phyloP scores from a whole-genome alignment of 768 basidiomycete species.

The Lentinula edodes region DNA sequence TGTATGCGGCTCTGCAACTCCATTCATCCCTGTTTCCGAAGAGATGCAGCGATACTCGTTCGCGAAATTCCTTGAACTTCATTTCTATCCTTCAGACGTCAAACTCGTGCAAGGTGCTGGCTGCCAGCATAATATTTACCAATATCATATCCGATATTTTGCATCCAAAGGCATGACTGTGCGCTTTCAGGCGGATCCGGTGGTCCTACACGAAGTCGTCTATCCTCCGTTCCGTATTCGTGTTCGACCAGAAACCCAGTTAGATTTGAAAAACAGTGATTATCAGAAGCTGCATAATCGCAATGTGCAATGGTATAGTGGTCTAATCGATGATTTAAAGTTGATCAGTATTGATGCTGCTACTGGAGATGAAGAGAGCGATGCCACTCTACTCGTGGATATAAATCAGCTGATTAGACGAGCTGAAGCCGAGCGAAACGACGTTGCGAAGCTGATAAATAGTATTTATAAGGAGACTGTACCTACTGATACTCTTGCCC shows the following conservation, averaged over 20 bases:
- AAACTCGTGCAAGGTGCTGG: slow-evolving; percentile 81
- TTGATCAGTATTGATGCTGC: slow-evolving; percentile 73
- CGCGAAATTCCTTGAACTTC: slow-evolving; percentile 91
- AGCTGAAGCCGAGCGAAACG: slow-evolving; percentile 70
- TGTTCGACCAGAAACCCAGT: slow-evolving; percentile 80
- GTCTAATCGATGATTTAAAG: slow-evolving; percentile 69
- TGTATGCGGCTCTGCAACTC: slow-evolving; percentile 71
- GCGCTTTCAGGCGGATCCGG: slow-evolving; percentile 80
- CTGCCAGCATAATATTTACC: slow-evolving; percentile 92
- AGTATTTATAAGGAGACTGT: slow-evolving; percentile 74
- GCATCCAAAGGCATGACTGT: slow-evolving; percentile 79
- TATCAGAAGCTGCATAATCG: slow-evolving; percentile 71
- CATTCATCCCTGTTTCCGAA: slow-evolving; percentile 83
- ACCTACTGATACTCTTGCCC: slow-evolving; percentile 79
- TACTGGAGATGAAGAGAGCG: slow-evolving; percentile 71
- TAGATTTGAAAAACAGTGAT: slow-evolving; percentile 89
- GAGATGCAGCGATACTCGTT: slow-evolving; percentile 95
- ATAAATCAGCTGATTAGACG: slow-evolving; percentile 63
- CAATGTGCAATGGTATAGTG: slow-evolving; percentile 71
- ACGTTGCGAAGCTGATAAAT: slow-evolving; percentile 70
- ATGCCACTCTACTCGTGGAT: slow-evolving; percentile 55
- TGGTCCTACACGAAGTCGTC: slow-evolving; percentile 79
- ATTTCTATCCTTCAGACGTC: slow-evolving; percentile 90
- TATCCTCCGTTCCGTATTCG: slow-evolving; percentile 86
- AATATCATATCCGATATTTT: slow-evolving; percentile 90